phyloP scores from a whole-genome alignment of 257 asterid genomes.

The Fraxinus pennsylvanica region DNA sequence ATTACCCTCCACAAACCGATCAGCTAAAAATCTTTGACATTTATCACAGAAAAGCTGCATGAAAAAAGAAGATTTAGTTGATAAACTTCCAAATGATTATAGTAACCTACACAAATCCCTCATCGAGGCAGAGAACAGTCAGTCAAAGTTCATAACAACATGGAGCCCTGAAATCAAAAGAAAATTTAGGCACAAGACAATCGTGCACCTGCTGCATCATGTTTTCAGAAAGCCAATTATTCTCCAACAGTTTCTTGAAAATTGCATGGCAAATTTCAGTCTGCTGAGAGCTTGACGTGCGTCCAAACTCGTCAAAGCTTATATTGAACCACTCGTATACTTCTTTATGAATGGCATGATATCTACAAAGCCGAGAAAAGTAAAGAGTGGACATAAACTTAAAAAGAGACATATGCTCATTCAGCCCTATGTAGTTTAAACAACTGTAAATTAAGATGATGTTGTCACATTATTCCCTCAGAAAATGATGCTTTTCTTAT shows the following conservation, averaged over 20 bases:
- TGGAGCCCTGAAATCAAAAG: slow-evolving; percentile 3
- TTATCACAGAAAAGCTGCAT: slow-evolving; percentile 74
- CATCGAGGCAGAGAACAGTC: not conserved
- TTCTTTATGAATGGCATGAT: slow-evolving; percentile 73
- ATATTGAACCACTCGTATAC: slow-evolving; percentile 31
- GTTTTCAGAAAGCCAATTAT: slow-evolving; percentile 78
- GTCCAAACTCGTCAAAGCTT: slow-evolving; percentile 34
- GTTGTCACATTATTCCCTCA: not conserved
- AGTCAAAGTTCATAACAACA: slow-evolving; percentile 6
- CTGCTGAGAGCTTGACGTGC: slow-evolving; percentile 86
- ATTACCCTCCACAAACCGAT: too few species aligned
- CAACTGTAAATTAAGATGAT: not conserved
- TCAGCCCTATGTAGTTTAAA: not conserved
- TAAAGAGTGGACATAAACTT: not conserved
- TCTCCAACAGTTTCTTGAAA: slow-evolving; percentile 68
- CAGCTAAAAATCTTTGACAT: slow-evolving; percentile 31
- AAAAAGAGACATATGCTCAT: not conserved
- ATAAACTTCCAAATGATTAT: slow-evolving; percentile 14
- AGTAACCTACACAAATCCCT: too few species aligned
- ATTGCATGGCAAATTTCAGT: slow-evolving; percentile 82
- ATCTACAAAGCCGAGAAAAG: slow-evolving; percentile 46
- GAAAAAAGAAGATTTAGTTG: slow-evolving; percentile 2
- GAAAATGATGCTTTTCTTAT: not conserved
- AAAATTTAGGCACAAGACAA: not conserved
- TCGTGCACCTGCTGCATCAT: slow-evolving; percentile 71